Conservation (phyloP, 148 eudicot genomes). For the Bassia scoparia region DNA sequence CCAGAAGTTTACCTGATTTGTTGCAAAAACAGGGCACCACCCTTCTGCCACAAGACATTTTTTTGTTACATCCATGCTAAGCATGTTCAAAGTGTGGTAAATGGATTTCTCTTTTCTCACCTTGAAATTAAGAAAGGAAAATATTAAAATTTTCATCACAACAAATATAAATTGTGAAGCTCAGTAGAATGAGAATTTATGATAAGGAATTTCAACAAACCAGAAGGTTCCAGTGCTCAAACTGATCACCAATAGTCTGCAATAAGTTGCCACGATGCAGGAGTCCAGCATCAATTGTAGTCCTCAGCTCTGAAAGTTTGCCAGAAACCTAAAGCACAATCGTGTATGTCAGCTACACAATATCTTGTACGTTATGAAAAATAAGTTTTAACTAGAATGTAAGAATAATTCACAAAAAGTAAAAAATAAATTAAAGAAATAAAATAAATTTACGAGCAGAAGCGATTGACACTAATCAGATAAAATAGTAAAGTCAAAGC, state of each 20-base stretch:
- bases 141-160: background rate
- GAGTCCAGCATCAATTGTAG: constrained; percentile 79
- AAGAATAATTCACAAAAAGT: background rate
- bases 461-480: background rate
- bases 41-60: constrained; percentile 99
- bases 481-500: background rate
- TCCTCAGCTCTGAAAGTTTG: constrained; percentile 72
- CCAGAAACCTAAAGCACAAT: constrained; percentile 62
- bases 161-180: constrained; percentile 4
- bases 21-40: constrained; percentile 94
- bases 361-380: background rate
- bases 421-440: too few species aligned
- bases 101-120: constrained; percentile 85
- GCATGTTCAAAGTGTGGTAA: constrained; percentile 94
- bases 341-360: background rate
- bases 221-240: constrained; percentile 79
- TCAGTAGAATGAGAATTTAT: background rate
- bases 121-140: constrained; percentile 35
- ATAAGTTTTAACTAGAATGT: background rate
- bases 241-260: constrained; percentile 72
- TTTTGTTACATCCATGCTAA: constrained; percentile 94
- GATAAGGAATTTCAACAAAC: constrained; percentile 36
- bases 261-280: constrained; percentile 67
- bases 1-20: constrained; percentile 55
- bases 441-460: background rate